Evolutionary conservation across 1,139 yeast genomes (phyloP).

Genomic region (Magnusiomyces suaveolens): DNA sequence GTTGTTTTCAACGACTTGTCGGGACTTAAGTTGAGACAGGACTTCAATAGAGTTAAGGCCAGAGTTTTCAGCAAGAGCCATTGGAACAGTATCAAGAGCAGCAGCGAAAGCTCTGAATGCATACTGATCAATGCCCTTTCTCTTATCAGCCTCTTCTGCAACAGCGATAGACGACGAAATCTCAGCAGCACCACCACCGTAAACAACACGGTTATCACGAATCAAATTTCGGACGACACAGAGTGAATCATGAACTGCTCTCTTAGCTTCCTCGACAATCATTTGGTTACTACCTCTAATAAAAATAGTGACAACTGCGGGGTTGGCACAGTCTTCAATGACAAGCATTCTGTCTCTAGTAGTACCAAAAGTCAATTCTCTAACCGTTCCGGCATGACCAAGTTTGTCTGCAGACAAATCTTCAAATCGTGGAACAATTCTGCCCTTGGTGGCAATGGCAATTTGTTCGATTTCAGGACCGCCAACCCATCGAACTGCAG

Average conservation of each 20-base stretch:
- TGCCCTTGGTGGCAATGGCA: slow-evolving; percentile 95
- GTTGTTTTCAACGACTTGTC: slow-evolving; percentile 65
- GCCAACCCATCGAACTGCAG: slow-evolving; percentile 98
- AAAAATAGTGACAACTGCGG: slow-evolving; percentile 88
- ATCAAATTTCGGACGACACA: slow-evolving; percentile 96
- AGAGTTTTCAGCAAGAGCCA: slow-evolving; percentile 93
- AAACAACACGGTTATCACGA: slow-evolving; percentile 84
- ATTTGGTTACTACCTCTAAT: slow-evolving; percentile 93
- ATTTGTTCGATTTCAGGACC: slow-evolving; percentile 93
- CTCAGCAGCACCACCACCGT: slow-evolving; percentile 99
- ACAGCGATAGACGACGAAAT: slow-evolving; percentile 88
- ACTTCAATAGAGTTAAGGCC: slow-evolving; percentile 93
- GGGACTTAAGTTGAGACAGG: slow-evolving; percentile 69
- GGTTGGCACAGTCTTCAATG: slow-evolving; percentile 79
- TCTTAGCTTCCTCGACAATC: slow-evolving; percentile 93
- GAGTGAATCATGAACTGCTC: slow-evolving; percentile 93
- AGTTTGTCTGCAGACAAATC: slow-evolving; percentile 74
- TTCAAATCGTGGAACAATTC: slow-evolving; percentile 95
- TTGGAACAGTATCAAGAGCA: slow-evolving; percentile 86
- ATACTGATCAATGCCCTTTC: slow-evolving; percentile 92
- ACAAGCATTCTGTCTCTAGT: slow-evolving; percentile 94
- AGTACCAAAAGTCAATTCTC: slow-evolving; percentile 90
- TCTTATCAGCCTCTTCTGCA: slow-evolving; percentile 82
- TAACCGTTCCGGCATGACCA: slow-evolving; percentile 77
- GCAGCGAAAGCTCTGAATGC: slow-evolving; percentile 92